These are phyloP conservation scores for Heliocybe sulcata DNA, from an alignment of 1,284 basidiomycete genomes.

Conservation along the genomic window DNA sequence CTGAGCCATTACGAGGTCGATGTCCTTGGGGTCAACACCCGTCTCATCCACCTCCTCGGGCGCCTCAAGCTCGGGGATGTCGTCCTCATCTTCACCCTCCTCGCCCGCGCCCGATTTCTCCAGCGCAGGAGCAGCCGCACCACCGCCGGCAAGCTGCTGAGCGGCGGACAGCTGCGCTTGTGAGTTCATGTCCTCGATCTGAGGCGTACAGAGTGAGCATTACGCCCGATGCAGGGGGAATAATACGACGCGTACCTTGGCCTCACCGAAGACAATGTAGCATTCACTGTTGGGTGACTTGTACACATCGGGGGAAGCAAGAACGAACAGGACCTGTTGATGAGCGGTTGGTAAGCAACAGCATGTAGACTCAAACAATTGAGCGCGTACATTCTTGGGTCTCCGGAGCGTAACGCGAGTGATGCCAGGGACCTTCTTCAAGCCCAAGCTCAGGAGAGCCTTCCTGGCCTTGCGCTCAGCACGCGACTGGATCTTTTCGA, in stretches of 20 bases:
- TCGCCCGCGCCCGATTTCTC: conserved; percentile 41
- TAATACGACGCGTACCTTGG: conserved; percentile 54
- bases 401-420: conserved; percentile 93
- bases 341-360: not conserved
- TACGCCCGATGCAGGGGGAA: not conserved
- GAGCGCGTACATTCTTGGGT: conserved; percentile 78
- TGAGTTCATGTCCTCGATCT: conserved; percentile 90
- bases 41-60: conserved; percentile 77
- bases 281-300: conserved; percentile 96
- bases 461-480: conserved; percentile 91
- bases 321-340: conserved; percentile 83
- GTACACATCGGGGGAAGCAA: conserved; percentile 94
- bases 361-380: not conserved
- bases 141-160: conserved; percentile 70
- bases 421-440: conserved; percentile 90
- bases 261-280: conserved; percentile 99
- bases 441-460: conserved; percentile 78
- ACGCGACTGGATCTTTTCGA: conserved; percentile 90
- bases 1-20: conserved; percentile 91
- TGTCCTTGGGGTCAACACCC: conserved; percentile 89
- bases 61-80: conserved; percentile 78
- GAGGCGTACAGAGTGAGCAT: conserved; percentile 1
- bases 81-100: conserved; percentile 66
- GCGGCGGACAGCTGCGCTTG: conserved; percentile 80
- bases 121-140: conserved; percentile 41